A percentile compares a stretch with the other conserved stretches of the same genome.
These are phyloP conservation scores for Ophioceras dolichostomum DNA, from an alignment of 2,329 filamentous ascomycete species.

Conservation along the genomic window DNA sequence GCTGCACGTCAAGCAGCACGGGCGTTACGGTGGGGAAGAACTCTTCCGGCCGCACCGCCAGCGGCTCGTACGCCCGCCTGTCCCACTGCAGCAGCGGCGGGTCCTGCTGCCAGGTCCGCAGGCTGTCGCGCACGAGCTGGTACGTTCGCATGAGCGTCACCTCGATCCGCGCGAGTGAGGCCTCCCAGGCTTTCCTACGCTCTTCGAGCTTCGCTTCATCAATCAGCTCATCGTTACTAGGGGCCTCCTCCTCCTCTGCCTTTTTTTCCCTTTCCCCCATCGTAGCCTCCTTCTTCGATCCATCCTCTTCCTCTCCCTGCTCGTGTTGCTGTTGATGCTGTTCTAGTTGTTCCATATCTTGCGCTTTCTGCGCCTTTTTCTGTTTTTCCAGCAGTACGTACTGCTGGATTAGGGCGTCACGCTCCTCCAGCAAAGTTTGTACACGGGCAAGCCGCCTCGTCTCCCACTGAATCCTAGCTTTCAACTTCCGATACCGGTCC, in stretches of 20 bases:
- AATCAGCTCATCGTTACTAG: too few relatives aligned
- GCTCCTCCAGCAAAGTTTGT: slow-evolving; percentile 15
- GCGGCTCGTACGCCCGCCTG: slow-evolving; percentile 55
- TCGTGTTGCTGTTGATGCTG: neutral
- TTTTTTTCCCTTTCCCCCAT: too few relatives aligned
- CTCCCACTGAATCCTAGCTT: slow-evolving; percentile 5
- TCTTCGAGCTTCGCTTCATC: neutral
- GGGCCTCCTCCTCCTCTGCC: too few relatives aligned
- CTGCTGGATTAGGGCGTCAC: neutral
- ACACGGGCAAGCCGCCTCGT: slow-evolving; percentile 7
- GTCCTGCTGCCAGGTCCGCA: slow-evolving; percentile 33
- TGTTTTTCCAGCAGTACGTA: slow-evolving; percentile 4
- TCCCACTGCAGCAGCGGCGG: slow-evolving; percentile 54
- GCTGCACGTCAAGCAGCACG: slow-evolving; percentile 55
- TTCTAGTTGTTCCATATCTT: neutral
- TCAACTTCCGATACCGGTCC: too few relatives aligned
- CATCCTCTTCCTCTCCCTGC: neutral
- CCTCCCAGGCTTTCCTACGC: neutral
- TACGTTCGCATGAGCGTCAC: too few relatives aligned
- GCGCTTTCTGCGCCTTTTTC: neutral
- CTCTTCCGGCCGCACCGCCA: slow-evolving; percentile 45
- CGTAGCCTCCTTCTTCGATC: too few relatives aligned
- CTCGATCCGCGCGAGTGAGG: too few relatives aligned
- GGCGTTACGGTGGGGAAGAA: slow-evolving; percentile 51
- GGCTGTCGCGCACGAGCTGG: slow-evolving; percentile 46